phyloP scores from a whole-genome alignment of 2,329 filamentous ascomycete genomes.

The Fusarium anguioides region DNA sequence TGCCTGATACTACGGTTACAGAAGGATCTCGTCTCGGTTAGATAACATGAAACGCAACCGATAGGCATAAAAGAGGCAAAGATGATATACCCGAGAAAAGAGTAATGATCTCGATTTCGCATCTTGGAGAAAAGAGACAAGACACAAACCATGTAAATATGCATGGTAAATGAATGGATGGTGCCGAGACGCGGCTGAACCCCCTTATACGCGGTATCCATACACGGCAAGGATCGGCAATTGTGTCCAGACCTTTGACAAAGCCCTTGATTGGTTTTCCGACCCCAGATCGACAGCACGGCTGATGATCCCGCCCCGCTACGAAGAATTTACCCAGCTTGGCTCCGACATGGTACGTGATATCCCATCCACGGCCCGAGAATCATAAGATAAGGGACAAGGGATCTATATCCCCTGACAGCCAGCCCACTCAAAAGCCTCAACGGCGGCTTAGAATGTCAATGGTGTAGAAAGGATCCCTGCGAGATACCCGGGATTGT shows the following conservation, averaged over 20 bases:
- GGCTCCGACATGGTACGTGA: background rate
- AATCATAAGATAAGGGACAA: background rate
- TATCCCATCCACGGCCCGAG: background rate
- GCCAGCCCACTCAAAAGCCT: background rate
- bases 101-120: background rate
- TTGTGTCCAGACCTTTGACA: background rate
- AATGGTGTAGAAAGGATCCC: background rate
- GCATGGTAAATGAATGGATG: constrained; percentile 2
- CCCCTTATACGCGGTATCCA: background rate
- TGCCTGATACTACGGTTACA: background rate
- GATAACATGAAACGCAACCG: background rate
- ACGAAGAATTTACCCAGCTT: background rate
- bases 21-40: background rate
- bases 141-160: background rate
- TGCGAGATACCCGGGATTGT: too few relatives aligned
- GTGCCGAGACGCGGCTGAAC: background rate
- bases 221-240: background rate
- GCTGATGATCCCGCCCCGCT: constrained; percentile 7
- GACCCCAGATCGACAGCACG: background rate
- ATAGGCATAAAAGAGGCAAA: background rate
- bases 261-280: background rate
- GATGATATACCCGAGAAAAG: background rate
- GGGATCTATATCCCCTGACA: background rate
- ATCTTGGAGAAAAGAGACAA: background rate
- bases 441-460: background rate